Evolutionary conservation across 148 eudicot species (phyloP).

Genomic region (Vaccinium myrtillus): DNA sequence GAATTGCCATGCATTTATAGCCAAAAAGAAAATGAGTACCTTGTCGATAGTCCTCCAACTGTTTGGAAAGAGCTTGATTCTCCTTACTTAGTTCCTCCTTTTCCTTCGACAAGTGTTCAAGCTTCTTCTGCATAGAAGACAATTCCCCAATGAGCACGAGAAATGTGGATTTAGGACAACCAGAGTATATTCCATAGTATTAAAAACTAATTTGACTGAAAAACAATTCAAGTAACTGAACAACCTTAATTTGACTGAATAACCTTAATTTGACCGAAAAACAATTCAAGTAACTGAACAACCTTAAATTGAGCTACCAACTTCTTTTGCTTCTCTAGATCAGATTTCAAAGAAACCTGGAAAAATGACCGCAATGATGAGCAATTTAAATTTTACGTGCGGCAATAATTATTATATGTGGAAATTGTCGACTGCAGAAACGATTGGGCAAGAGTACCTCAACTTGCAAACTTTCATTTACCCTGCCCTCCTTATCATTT

Average conservation of each 20-base stretch:
- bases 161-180: neutral
- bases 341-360: conserved; percentile 55
- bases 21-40: conserved; percentile 27
- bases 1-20: neutral
- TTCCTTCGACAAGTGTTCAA: conserved; percentile 41
- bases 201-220: neutral
- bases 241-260: no score
- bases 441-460: conserved; percentile 35
- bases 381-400: neutral
- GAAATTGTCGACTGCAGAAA: conserved; percentile 10
- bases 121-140: conserved; percentile 35
- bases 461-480: conserved; percentile 38
- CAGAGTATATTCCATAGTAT: neutral
- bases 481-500: conserved; percentile 46
- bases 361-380: conserved; percentile 13
- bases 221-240: neutral
- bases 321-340: conserved; percentile 56
- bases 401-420: neutral
- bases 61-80: conserved; percentile 54
- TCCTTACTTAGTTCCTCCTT: conserved; percentile 63
- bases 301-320: conserved; percentile 29
- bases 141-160: neutral
- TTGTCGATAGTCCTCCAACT: conserved; percentile 61
- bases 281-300: neutral
- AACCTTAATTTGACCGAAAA: neutral